A percentile compares a stretch with the other conserved stretches of the same genome.
phyloP scores from a whole-genome alignment of 805 yeast genomes.

The Saccharomycopsis selenospora region DNA sequence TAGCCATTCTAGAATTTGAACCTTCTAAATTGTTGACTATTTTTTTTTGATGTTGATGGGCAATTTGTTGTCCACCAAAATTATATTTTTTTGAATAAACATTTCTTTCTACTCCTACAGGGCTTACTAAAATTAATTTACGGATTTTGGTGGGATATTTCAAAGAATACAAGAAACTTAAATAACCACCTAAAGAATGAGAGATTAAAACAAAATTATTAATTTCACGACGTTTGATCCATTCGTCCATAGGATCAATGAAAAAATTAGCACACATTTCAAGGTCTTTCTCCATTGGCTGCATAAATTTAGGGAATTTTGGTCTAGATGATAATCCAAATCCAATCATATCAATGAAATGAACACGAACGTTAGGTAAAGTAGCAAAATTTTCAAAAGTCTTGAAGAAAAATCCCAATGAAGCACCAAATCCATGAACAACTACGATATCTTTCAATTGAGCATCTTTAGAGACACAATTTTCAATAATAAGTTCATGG shows the following conservation, averaged over 20 bases:
- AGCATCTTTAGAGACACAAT: slow-evolving; percentile 24
- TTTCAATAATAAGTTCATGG: slow-evolving; percentile 65
- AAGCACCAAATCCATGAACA: slow-evolving; percentile 85
- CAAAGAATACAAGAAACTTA: slow-evolving; percentile 52
- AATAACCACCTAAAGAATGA: slow-evolving; percentile 67
- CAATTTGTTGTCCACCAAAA: slow-evolving; percentile 3
- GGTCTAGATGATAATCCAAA: slow-evolving; percentile 60
- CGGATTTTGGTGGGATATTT: slow-evolving; percentile 45
- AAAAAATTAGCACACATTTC: slow-evolving; percentile 30
- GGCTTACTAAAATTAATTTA: slow-evolving; percentile 52
- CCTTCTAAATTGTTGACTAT: slow-evolving; percentile 1
- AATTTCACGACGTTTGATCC: slow-evolving; percentile 46
- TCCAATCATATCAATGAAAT: slow-evolving; percentile 55
- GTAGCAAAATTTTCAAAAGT: slow-evolving; percentile 48
- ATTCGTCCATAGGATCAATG: slow-evolving; percentile 46
- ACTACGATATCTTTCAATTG: slow-evolving; percentile 49
- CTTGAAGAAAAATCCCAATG: slow-evolving; percentile 64
- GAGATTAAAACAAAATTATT: slow-evolving; percentile 50
- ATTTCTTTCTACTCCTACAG: slow-evolving; percentile 67
- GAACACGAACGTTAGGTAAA: slow-evolving; percentile 48
- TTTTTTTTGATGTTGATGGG: background rate
- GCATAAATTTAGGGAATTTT: slow-evolving; percentile 23
- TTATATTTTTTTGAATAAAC: slow-evolving; percentile 23
- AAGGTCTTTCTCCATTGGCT: slow-evolving; percentile 25
- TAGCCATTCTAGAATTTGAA: background rate